These are phyloP conservation scores for Fraxinus ornus DNA, from an alignment of 305 asterid species.

Conservation along the genomic window DNA sequence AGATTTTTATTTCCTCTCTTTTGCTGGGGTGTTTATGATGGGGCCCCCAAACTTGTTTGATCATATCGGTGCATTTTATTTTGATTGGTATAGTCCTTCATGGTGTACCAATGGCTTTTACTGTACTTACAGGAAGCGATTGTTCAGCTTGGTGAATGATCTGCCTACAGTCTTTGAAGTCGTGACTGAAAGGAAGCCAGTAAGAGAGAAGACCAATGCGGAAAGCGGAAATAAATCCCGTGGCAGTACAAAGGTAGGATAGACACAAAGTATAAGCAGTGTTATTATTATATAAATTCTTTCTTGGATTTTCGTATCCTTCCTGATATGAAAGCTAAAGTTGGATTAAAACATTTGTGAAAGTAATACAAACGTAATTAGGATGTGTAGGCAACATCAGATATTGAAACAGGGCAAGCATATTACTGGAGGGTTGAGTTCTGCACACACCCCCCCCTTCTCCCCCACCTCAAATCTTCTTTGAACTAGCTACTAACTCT, in stretches of 20 bases:
- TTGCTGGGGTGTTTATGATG: not conserved
- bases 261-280: not conserved
- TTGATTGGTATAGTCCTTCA: not conserved
- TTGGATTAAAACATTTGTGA: not conserved
- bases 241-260: conserved; percentile 60
- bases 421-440: conserved; percentile 1
- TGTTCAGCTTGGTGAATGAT: conserved; percentile 85
- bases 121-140: conserved; percentile 62
- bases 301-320: not conserved
- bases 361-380: not conserved
- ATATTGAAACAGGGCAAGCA: not conserved
- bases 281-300: not conserved
- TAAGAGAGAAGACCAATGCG: conserved; percentile 61
- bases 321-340: not conserved
- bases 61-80: not conserved
- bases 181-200: conserved; percentile 67
- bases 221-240: conserved; percentile 77
- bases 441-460: not conserved
- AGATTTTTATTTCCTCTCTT: not conserved
- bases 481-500: not conserved
- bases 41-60: not conserved
- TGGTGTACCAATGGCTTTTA: not conserved
- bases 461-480: not conserved
- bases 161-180: conserved; percentile 80
- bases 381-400: conserved; percentile 1